Base-by-base conservation (phyloP, 2,329 filamentous ascomycete species). In the Calonectria pauciramosa region DNA sequence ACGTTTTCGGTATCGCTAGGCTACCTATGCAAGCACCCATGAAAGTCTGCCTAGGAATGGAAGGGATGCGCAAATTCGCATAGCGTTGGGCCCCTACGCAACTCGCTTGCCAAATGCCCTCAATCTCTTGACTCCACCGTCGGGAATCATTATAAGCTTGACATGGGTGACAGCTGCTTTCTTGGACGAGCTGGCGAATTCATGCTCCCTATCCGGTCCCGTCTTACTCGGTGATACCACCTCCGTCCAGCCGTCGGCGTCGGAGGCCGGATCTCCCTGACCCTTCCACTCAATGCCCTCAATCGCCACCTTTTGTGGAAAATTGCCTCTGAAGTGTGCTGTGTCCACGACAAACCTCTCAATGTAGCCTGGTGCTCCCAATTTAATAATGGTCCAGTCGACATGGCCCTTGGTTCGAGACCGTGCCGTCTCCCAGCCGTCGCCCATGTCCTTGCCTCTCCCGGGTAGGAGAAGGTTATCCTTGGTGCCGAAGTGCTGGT, bases 131-230 rank as follows among this genome's bases (percentile, higher is more conserved):
- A 98, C 94, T 30, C 96, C 96, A 41, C 96, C 96, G 85, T 99
- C 96, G 0, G 96, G 96, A 79, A 98, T 95, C 83, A 98, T 97
- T 41, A 95, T 94, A 83, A 99, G 88, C 90, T 98, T 98, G 28
- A 96, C 92, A 86, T 97, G 96, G 16, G 94, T 95, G 81, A 95
- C 94, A 3, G 88, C 86, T 82, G 88, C 89, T 47, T 91, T 91
- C 78, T 89, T 87, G 23, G 91, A 87, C 72, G 88, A 80, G 69
- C 87, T 90, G 38, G 85, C 86, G 82, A 94, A 94, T 76, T 90
- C 89, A 83, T 95, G 94, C 86, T 96, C 94, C 80, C 88, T 87
- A 83, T 96, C 94, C 23, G 94, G 93, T 2, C 92, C 92, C 73
- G 92, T 93, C 85, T 92, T 93, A 86, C 91, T 92, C 18, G 93